Evolutionary conservation across 139 green algal genomes (phyloP).

Genomic region (Zygnema circumcarinatum): DNA sequence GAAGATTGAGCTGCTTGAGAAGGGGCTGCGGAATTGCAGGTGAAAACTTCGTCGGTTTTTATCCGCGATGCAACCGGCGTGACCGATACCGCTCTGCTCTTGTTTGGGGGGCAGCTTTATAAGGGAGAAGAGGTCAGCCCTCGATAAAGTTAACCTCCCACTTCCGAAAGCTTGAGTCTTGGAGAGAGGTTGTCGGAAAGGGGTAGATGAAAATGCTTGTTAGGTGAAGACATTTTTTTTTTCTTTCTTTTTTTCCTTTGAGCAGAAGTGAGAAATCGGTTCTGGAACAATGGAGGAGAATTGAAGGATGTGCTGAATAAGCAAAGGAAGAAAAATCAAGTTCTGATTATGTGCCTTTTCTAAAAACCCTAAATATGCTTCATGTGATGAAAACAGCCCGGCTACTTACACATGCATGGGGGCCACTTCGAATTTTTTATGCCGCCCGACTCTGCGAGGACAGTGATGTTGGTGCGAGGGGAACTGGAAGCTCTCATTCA

Average conservation of each 20-base stretch:
- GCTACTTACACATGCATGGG: conserved; percentile 20
- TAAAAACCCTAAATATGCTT: too few relatives aligned
- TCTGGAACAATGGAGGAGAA: too few relatives aligned
- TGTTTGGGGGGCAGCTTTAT: conserved; percentile 8
- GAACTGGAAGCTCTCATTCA: conserved; percentile 31
- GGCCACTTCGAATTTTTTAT: conserved; percentile 40
- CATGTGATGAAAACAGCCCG: too few relatives aligned
- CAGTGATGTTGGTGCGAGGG: not conserved
- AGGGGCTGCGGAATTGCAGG: too few relatives aligned
- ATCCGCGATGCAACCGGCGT: conserved; percentile 26
- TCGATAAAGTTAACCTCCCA: too few relatives aligned
- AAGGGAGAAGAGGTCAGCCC: conserved; percentile 12
- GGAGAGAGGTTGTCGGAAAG: not conserved
- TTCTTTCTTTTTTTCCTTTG: not conserved
- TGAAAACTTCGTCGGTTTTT: conserved; percentile 41
- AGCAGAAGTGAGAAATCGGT: too few relatives aligned
- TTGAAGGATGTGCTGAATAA: too few relatives aligned
- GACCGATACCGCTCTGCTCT: conserved; percentile 14
- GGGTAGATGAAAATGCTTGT: not conserved
- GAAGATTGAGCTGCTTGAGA: too few relatives aligned
- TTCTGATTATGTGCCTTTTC: too few relatives aligned
- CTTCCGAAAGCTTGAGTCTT: not conserved
- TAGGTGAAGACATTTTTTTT: not conserved
- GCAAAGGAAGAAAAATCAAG: too few relatives aligned
- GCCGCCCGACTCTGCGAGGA: conserved; percentile 1